A percentile compares a stretch with the other conserved stretches of the same genome.
Conservation (phyloP, 352 stramenopile genomes). For the Aphanomyces euteiches region DNA sequence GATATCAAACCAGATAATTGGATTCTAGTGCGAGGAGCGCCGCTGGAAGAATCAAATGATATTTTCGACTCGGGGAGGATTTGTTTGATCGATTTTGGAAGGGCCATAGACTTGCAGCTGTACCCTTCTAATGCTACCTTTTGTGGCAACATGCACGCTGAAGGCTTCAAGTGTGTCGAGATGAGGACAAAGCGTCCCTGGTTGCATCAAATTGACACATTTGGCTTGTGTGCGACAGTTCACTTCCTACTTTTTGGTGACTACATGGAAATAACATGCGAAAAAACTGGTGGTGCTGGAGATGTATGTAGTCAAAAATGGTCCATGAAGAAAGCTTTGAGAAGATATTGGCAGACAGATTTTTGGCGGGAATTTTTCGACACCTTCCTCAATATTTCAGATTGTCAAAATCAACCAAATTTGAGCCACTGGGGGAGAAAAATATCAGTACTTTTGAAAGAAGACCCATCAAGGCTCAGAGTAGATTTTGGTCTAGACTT, state of each 20-base stretch:
- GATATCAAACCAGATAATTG: constrained; percentile 88
- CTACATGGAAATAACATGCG: constrained; percentile 70
- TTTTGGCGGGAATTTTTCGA: constrained; percentile 76
- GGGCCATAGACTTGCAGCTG: constrained; percentile 65
- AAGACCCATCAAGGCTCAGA: neutral
- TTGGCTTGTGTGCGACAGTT: constrained; percentile 66
- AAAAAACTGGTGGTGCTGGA: constrained; percentile 33
- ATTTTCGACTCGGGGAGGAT: constrained; percentile 45
- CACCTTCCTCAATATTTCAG: constrained; percentile 63
- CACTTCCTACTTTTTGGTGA: constrained; percentile 82
- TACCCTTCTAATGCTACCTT: constrained; percentile 62
- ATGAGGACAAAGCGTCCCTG: constrained; percentile 73
- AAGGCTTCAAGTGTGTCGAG: constrained; percentile 81
- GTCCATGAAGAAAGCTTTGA: constrained; percentile 54
- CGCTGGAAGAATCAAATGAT: constrained; percentile 11
- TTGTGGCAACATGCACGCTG: constrained; percentile 69
- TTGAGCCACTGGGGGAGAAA: neutral
- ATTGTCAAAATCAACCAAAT: constrained; percentile 58
- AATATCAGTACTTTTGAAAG: neutral
- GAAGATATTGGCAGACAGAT: constrained; percentile 73
- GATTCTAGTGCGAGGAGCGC: constrained; percentile 50
- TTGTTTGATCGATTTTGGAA: constrained; percentile 79
- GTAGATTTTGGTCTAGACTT: too few relatives aligned
- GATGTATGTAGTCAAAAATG: constrained; percentile 33
- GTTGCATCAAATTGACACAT: constrained; percentile 83